Evolutionary conservation across 2,329 filamentous ascomycete genomes (phyloP).

Genomic region (Cladophialophora immunda): DNA sequence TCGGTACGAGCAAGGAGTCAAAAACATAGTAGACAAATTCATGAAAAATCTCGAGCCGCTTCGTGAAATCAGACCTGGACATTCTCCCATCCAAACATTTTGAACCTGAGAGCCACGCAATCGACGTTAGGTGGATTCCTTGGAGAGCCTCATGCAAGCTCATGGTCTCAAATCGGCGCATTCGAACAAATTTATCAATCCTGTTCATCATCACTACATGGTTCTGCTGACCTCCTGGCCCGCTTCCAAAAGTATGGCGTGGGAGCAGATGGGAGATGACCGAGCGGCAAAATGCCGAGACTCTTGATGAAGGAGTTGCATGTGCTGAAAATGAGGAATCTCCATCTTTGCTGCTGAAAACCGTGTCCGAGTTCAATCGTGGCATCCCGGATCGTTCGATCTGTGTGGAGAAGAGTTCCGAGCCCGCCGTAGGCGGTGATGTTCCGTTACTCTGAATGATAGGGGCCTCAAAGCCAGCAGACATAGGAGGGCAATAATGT

Average conservation of each 20-base stretch:
- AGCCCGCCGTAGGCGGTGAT: background rate
- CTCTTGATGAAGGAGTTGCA: constrained; percentile 71
- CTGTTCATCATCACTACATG: constrained; percentile 67
- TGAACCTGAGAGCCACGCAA: constrained; percentile 76
- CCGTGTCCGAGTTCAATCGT: too few species aligned
- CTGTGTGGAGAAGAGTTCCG: constrained; percentile 26
- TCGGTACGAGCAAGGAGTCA: constrained; percentile 87
- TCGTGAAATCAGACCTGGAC: constrained; percentile 74
- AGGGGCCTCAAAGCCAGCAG: background rate
- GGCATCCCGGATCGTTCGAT: background rate
- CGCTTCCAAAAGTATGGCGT: constrained; percentile 74
- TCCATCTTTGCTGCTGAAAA: constrained; percentile 10
- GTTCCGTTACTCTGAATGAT: constrained; percentile 47
- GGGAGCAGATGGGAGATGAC: constrained; percentile 78
- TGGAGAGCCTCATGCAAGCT: constrained; percentile 81
- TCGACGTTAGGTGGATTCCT: constrained; percentile 73
- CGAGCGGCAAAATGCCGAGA: constrained; percentile 88
- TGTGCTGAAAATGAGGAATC: constrained; percentile 34
- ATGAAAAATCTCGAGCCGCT: constrained; percentile 78
- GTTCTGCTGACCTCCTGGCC: constrained; percentile 66
- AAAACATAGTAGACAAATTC: constrained; percentile 94
- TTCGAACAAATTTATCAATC: constrained; percentile 78
- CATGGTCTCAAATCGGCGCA: constrained; percentile 83
- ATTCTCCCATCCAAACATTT: constrained; percentile 61
- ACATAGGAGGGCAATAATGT: constrained; percentile 75